These are phyloP conservation scores for Rheum nobile DNA, from an alignment of 148 eudicot genomes.

Conservation along the genomic window DNA sequence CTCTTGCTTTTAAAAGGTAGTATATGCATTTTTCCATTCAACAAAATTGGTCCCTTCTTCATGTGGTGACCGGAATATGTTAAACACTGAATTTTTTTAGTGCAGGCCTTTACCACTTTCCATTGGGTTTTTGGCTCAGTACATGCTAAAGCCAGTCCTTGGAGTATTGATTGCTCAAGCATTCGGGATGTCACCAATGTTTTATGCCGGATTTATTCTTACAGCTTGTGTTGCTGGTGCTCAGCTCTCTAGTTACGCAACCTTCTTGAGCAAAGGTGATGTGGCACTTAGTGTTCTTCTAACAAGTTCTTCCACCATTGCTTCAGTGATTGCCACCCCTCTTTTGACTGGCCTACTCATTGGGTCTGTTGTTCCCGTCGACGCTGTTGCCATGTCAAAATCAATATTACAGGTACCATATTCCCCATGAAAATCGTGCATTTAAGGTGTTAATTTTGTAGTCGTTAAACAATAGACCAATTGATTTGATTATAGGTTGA, in stretches of 20 bases:
- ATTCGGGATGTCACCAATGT: constrained; percentile 70
- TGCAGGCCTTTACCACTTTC: constrained; percentile 83
- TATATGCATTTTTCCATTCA: background rate
- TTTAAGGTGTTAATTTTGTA: background rate
- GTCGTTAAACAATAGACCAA: constrained; percentile 7
- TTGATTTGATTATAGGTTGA: constrained; percentile 22
- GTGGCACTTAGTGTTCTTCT: constrained; percentile 85
- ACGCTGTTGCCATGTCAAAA: constrained; percentile 87
- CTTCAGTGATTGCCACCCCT: constrained; percentile 81
- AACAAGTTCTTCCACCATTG: constrained; percentile 87
- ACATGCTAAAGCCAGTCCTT: constrained; percentile 57
- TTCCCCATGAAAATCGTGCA: background rate
- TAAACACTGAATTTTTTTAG: constrained; percentile 8
- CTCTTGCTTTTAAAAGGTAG: constrained; percentile 80
- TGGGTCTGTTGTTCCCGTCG: constrained; percentile 93
- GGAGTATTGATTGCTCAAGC: constrained; percentile 78
- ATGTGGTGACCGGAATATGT: background rate
- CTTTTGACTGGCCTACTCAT: constrained; percentile 89
- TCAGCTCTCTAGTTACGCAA: constrained; percentile 93
- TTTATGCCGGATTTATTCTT: constrained; percentile 81
- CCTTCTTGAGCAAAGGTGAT: constrained; percentile 94
- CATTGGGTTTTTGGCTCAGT: constrained; percentile 68
- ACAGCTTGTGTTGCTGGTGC: constrained; percentile 96
- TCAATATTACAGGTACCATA: constrained; percentile 87
- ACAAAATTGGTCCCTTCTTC: background rate